A percentile compares a stretch with the other conserved stretches of the same genome.
phyloP scores from a whole-genome alignment of 2,329 filamentous ascomycete species.

The Aureobasidium sp. region DNA sequence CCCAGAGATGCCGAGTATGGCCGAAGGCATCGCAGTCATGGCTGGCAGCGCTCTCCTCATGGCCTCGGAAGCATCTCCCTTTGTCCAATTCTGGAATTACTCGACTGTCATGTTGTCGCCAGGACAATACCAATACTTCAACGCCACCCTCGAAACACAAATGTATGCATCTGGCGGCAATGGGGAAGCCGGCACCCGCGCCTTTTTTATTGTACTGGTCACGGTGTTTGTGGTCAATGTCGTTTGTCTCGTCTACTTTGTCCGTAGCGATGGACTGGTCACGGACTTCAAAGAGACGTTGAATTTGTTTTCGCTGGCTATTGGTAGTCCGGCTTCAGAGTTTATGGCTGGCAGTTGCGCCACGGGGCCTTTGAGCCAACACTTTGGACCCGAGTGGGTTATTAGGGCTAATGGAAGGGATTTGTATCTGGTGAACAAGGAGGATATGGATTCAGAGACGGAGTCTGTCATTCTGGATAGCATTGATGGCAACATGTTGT shows the following conservation, averaged over 20 bases:
- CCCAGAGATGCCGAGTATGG: not conserved
- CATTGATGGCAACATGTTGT: too few species aligned
- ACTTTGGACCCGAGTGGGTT: too few species aligned
- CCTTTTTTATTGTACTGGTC: constrained; percentile 61
- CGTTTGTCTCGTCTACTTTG: constrained; percentile 57
- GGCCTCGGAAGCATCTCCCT: not conserved
- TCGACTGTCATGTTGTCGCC: constrained; percentile 30
- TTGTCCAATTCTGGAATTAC: constrained; percentile 26
- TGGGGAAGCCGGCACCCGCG: constrained; percentile 40
- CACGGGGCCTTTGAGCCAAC: too few species aligned
- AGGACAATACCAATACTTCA: constrained; percentile 54
- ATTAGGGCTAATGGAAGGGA: too few species aligned
- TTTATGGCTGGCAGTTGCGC: constrained; percentile 49
- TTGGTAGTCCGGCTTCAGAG: constrained; percentile 54
- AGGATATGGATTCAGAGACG: too few species aligned
- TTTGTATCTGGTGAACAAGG: too few species aligned
- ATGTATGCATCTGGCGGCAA: constrained; percentile 62
- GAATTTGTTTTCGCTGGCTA: constrained; percentile 64
- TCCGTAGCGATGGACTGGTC: constrained; percentile 54
- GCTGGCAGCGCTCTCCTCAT: not conserved
- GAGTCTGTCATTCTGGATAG: too few species aligned
- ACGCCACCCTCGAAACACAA: constrained; percentile 55
- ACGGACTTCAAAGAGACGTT: constrained; percentile 74
- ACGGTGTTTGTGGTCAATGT: constrained; percentile 62
- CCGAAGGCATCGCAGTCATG: not conserved